These are phyloP conservation scores for Fusarium euwallaceae DNA, from an alignment of 2,329 filamentous ascomycete genomes.

Conservation along the genomic window DNA sequence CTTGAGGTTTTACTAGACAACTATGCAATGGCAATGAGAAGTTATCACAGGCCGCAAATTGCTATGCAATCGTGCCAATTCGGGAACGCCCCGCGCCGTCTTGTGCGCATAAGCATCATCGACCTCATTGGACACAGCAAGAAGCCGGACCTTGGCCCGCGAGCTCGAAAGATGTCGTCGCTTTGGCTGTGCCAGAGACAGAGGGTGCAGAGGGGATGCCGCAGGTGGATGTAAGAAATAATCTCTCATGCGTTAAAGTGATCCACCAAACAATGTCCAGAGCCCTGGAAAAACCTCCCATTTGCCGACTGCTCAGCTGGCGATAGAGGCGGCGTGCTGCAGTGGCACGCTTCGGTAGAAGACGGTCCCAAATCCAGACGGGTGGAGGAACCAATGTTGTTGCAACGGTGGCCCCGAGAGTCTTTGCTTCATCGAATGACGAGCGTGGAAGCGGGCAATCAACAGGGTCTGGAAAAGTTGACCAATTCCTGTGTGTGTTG, in stretches of 20 bases:
- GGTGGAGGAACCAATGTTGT: conserved; percentile 26
- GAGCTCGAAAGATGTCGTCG: conserved; percentile 30
- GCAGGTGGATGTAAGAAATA: conserved; percentile 45
- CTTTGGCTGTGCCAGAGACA: neutral
- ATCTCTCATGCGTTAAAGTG: conserved; percentile 46
- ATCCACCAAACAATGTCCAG: conserved; percentile 45
- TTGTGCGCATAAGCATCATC: conserved; percentile 1
- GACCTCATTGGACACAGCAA: conserved; percentile 25
- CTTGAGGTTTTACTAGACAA: too few species aligned
- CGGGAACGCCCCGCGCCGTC: conserved; percentile 17
- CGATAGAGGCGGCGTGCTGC: conserved; percentile 44
- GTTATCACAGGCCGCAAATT: neutral
- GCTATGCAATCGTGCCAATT: neutral
- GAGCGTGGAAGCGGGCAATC: conserved; percentile 6
- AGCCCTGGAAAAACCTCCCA: conserved; percentile 48
- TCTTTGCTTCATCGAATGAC: conserved; percentile 23
- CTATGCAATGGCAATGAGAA: neutral
- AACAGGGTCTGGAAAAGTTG: conserved; percentile 9
- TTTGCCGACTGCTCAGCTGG: conserved; percentile 41
- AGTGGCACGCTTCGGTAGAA: conserved; percentile 41
- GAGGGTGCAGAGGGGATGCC: conserved; percentile 14
- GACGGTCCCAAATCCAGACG: conserved; percentile 32
- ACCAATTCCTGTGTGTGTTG: conserved; percentile 1
- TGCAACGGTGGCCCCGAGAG: conserved; percentile 34
- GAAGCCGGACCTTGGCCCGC: conserved; percentile 16